Evolutionary conservation across 805 yeast species (phyloP).

Genomic region (Candida ascalaphidarum): DNA sequence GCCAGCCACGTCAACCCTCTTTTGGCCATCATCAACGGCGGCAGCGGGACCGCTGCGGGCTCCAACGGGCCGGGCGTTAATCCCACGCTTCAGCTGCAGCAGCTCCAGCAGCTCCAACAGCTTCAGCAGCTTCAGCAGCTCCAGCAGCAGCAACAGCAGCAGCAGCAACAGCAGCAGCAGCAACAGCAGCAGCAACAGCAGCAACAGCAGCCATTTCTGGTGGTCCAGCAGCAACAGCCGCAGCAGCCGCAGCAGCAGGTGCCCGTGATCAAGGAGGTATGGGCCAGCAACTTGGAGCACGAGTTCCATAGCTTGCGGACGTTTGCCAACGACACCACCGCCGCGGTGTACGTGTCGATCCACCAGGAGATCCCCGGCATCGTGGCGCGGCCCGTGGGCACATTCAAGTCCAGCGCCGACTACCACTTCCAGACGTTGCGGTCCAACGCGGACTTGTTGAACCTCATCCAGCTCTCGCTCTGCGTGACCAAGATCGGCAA

Average conservation of each 20-base stretch:
- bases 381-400: slow-evolving; percentile 91
- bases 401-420: slow-evolving; percentile 80
- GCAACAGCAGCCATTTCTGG: slow-evolving; percentile 12
- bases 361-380: slow-evolving; percentile 96
- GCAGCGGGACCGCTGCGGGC: slow-evolving; percentile 3
- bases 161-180: slow-evolving; percentile 12
- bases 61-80: slow-evolving; percentile 1
- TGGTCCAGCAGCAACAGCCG: slow-evolving; percentile 4
- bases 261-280: slow-evolving; percentile 61
- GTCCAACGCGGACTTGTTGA: slow-evolving; percentile 79
- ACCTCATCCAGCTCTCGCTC: slow-evolving; percentile 65
- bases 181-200: slow-evolving; percentile 8
- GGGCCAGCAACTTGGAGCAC: slow-evolving; percentile 60
- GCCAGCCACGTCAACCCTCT: slow-evolving; percentile 26
- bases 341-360: slow-evolving; percentile 48
- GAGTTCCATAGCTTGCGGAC: slow-evolving; percentile 58
- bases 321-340: slow-evolving; percentile 42
- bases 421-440: slow-evolving; percentile 95
- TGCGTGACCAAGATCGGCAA: slow-evolving; percentile 31
- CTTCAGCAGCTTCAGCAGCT: slow-evolving; percentile 18
- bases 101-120: slow-evolving; percentile 4
- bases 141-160: slow-evolving; percentile 16
- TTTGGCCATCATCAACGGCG: slow-evolving; percentile 27
- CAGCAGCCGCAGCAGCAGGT: slow-evolving; percentile 22
- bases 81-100: slow-evolving; percentile 1